Conservation (phyloP, 768 basidiomycete species). For the Lactarius quietus region DNA sequence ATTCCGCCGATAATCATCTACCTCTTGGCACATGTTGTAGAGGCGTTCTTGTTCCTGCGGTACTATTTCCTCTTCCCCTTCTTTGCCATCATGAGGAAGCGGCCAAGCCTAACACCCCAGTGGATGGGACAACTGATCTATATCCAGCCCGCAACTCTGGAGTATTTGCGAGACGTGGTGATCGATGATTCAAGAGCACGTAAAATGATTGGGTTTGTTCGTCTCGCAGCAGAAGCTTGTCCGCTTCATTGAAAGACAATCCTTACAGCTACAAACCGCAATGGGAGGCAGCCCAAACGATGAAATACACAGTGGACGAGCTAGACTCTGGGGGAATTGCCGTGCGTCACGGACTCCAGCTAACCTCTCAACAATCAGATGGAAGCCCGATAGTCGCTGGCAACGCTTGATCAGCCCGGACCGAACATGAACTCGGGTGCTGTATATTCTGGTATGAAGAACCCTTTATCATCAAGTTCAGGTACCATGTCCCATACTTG, state of each 20-base stretch:
- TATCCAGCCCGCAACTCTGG: conserved; percentile 35
- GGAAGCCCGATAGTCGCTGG: neutral
- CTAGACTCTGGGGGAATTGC: conserved; percentile 31
- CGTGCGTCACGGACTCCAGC: conserved; percentile 12
- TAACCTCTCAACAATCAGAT: neutral
- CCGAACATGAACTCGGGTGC: neutral
- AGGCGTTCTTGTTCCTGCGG: conserved; percentile 33
- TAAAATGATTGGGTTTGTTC: conserved; percentile 34
- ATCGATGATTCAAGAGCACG: conserved; percentile 38
- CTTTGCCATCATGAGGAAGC: conserved; percentile 23
- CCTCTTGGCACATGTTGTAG: conserved; percentile 34
- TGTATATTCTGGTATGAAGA: too few species aligned
- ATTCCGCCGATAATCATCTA: conserved; percentile 34
- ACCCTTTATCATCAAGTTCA: too few species aligned
- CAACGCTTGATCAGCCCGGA: neutral
- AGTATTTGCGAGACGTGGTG: conserved; percentile 32
- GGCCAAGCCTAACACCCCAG: conserved; percentile 29
- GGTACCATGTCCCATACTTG: too few species aligned
- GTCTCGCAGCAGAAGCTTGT: neutral
- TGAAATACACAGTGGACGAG: conserved; percentile 36
- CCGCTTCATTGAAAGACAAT: neutral
- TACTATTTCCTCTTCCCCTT: conserved; percentile 32
- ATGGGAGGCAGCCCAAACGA: conserved; percentile 34
- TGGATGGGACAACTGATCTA: conserved; percentile 35
- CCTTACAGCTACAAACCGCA: conserved; percentile 32